Evolutionary conservation across 768 basidiomycete genomes (phyloP), one percentile per base, ranked within the genome.

Genomic region (Tephrocybe sp.): DNA sequence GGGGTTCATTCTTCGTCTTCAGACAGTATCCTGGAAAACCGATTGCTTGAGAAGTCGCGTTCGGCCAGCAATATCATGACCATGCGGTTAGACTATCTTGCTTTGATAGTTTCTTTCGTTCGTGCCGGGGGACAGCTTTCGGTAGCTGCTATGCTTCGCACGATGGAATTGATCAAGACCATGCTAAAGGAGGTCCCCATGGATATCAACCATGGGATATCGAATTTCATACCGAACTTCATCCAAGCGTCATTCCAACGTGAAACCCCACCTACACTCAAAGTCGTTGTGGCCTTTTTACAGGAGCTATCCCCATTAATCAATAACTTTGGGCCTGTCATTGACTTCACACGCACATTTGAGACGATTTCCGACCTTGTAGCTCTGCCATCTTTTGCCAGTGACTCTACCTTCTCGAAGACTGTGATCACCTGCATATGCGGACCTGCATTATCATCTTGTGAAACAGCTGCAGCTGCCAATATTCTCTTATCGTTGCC

Each of bases 41-140:
- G 67, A 17, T 60, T 67, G 15, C 62, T 73, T 25, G 73, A 73
- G 42, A 77, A 76, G 40, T 72, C 77, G 8, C 75, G 75, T 53
- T 57, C 69, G 4, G 73, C 83, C 1, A 83, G 83, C 59, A 79
- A 87, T 61, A 60, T 80, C 6, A 65, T 68, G 18, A 66, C 70
- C 7, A 86, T 91, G 81, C 75, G 84, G 18, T 61, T 83, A 41
- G 86, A 90, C 56, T 90, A 81, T 63, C 72, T 90, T 4, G 69
- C 69, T 3, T 65, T 86, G 18, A 73, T 86, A 4, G 64, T 72
- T 17, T 73, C 72, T 3, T 83, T 80, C 57, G 72, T 75, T 15
- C 66, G 64, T 21, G 71, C 74, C 15, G 85, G 85, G 5, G 85
- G 84, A 0, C 66, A 76, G 21, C 58, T 78, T 0, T 62, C 73